Evolutionary conservation across 2,329 filamentous ascomycete genomes (phyloP).

Genomic region (Niveomyces coronatus): DNA sequence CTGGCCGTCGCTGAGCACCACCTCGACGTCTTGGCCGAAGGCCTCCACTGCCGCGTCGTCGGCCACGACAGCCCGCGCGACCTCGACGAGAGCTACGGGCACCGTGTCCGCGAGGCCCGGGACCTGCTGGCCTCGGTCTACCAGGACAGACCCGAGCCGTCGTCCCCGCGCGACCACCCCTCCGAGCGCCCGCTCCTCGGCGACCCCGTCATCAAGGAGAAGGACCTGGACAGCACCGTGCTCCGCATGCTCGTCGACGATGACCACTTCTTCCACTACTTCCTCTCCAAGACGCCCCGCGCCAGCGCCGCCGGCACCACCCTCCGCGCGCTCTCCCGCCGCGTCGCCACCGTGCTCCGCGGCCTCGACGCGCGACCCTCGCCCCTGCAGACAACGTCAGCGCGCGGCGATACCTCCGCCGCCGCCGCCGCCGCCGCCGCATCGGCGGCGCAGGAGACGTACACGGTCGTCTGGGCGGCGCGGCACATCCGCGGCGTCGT

Average conservation of each 20-base stretch:
- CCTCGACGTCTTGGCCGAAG: slow-evolving; percentile 40
- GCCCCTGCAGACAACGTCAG: too few species aligned
- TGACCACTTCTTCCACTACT: slow-evolving; percentile 43
- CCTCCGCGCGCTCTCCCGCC: slow-evolving; percentile 38
- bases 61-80: slow-evolving; percentile 18
- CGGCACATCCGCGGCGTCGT: slow-evolving; percentile 34
- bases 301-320: slow-evolving; percentile 24
- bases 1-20: slow-evolving; percentile 38
- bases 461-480: slow-evolving; percentile 38
- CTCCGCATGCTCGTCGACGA: slow-evolving; percentile 45
- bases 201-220: slow-evolving; percentile 13
- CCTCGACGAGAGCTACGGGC: slow-evolving; percentile 20
- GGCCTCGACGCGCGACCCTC: slow-evolving; percentile 28
- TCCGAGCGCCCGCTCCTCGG: slow-evolving; percentile 31
- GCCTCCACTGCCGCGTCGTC: slow-evolving; percentile 38
- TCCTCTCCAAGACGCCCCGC: slow-evolving; percentile 35
- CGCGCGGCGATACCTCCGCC: too few species aligned
- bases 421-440: not conserved
- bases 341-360: slow-evolving; percentile 35
- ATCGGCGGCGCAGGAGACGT: not conserved
- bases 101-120: slow-evolving; percentile 37
- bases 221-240: slow-evolving; percentile 40
- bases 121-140: slow-evolving; percentile 41
- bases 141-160: slow-evolving; percentile 25
- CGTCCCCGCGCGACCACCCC: slow-evolving; percentile 38